A percentile compares a stretch with the other conserved stretches of the same genome.
Evolutionary conservation across 2,329 filamentous ascomycete genomes (phyloP).

Genomic region (Amauroascus verrucosus): DNA sequence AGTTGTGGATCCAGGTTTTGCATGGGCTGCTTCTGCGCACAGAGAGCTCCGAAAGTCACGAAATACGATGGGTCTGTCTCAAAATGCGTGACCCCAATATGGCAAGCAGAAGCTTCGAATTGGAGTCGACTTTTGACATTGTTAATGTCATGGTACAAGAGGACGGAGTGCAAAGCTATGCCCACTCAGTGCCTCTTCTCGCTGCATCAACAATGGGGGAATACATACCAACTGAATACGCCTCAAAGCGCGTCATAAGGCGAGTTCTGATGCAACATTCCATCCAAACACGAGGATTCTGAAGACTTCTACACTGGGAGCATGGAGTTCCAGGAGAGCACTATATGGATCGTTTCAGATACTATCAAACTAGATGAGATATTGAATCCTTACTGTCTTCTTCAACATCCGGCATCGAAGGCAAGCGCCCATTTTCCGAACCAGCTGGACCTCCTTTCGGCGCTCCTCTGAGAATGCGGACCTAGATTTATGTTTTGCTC

Average conservation of each 20-base stretch:
- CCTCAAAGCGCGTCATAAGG: conserved; percentile 48
- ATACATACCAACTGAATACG: conserved; percentile 44
- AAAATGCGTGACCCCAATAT: conserved; percentile 49
- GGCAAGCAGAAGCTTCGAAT: conserved; percentile 40
- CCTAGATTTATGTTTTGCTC: conserved; percentile 40
- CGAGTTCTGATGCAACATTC: conserved; percentile 49
- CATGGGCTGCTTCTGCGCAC: conserved; percentile 30
- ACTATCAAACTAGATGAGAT: neutral
- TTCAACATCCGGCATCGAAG: conserved; percentile 55
- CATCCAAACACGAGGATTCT: conserved; percentile 52
- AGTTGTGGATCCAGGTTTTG: conserved; percentile 33
- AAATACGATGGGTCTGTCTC: conserved; percentile 39
- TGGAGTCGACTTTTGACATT: conserved; percentile 40
- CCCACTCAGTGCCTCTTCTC: neutral
- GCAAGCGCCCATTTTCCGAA: conserved; percentile 51
- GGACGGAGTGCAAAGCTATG: conserved; percentile 40
- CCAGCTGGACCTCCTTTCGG: conserved; percentile 49
- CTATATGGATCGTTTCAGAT: conserved; percentile 17
- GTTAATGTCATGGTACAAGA: conserved; percentile 43
- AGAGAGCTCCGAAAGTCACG: conserved; percentile 38
- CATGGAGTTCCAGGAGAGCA: conserved; percentile 53
- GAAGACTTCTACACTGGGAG: conserved; percentile 49
- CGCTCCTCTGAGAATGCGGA: conserved; percentile 48
- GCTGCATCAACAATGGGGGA: neutral
- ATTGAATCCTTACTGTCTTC: conserved; percentile 39